A percentile compares a stretch with the other conserved stretches of the same genome.
These are phyloP conservation scores for Trypanosoma rangeli DNA, from an alignment of 208 protist species.

Conservation along the genomic window DNA sequence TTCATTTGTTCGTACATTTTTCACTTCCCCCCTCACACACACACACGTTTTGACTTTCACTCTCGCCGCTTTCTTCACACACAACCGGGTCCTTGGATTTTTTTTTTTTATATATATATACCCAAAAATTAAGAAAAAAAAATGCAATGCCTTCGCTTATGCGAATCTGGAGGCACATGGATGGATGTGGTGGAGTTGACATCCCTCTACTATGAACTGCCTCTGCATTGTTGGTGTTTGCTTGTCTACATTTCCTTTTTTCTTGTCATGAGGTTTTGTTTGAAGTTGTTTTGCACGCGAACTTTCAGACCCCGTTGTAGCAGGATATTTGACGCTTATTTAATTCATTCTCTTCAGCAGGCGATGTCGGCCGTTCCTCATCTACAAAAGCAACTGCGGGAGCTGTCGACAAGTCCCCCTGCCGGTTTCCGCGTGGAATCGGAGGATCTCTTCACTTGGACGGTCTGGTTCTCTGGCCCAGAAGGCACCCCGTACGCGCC, in stretches of 20 bases:
- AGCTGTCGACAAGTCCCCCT: slow-evolving; percentile 87
- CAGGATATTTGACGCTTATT: not conserved
- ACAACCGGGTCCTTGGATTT: too few relatives aligned
- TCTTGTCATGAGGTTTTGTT: slow-evolving; percentile 1
- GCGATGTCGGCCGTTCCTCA: slow-evolving; percentile 80
- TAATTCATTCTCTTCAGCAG: not conserved
- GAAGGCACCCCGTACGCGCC: slow-evolving; percentile 85
- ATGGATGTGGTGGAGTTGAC: too few relatives aligned
- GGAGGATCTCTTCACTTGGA: slow-evolving; percentile 92
- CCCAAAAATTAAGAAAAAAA: too few relatives aligned
- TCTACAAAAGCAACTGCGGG: slow-evolving; percentile 90
- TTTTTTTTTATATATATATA: too few relatives aligned
- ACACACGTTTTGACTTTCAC: not conserved
- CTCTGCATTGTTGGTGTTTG: not conserved
- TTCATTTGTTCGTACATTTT: not conserved
- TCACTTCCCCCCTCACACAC: slow-evolving; percentile 18
- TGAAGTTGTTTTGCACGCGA: slow-evolving; percentile 7
- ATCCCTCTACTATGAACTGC: too few relatives aligned
- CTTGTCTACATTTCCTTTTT: slow-evolving; percentile 20
- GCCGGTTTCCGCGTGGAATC: slow-evolving; percentile 92
- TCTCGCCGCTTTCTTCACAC: slow-evolving; percentile 20
- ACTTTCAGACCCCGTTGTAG: not conserved
- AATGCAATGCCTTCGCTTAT: too few relatives aligned
- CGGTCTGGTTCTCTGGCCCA: slow-evolving; percentile 87
- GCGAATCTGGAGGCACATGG: too few relatives aligned